phyloP scores from a whole-genome alignment of 257 asterid genomes.

The Prunella vulgaris region DNA sequence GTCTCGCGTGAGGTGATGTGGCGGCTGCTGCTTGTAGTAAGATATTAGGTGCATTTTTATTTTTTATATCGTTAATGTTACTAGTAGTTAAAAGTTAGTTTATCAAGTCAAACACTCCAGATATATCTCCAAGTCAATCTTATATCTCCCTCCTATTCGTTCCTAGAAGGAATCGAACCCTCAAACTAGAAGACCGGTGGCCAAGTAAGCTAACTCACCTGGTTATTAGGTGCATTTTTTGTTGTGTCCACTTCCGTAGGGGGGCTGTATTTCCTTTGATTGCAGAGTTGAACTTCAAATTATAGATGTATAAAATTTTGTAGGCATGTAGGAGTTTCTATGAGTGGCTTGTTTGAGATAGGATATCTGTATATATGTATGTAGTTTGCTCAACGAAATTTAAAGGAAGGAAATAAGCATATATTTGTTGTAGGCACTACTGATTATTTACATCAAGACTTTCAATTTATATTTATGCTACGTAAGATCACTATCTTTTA shows the following conservation, averaged over 20 bases:
- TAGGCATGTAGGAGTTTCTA: background rate
- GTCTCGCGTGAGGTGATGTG: constrained; percentile 30
- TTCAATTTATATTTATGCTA: too few relatives aligned
- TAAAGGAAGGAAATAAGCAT: background rate
- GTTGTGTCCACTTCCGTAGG: background rate
- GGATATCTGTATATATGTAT: background rate
- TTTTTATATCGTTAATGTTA: too few relatives aligned
- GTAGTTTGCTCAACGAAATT: background rate
- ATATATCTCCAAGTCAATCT: too few relatives aligned
- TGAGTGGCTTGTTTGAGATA: background rate
- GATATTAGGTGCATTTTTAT: background rate
- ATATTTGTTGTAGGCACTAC: too few relatives aligned
- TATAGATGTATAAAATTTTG: background rate
- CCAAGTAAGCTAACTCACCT: too few relatives aligned
- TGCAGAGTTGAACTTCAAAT: background rate
- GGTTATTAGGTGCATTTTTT: too few relatives aligned
- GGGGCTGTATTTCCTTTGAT: background rate
- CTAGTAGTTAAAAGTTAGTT: too few relatives aligned
- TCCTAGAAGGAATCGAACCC: too few relatives aligned
- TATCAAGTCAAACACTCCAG: too few relatives aligned
- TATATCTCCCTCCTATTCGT: too few relatives aligned
- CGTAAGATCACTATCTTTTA: too few relatives aligned
- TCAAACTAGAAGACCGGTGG: too few relatives aligned
- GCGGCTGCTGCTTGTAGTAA: background rate
- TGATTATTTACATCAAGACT: background rate